phyloP scores from a whole-genome alignment of 225 moss, liverwort and hornwort genomes.

The Bryoerythrophyllum caledonicum region DNA sequence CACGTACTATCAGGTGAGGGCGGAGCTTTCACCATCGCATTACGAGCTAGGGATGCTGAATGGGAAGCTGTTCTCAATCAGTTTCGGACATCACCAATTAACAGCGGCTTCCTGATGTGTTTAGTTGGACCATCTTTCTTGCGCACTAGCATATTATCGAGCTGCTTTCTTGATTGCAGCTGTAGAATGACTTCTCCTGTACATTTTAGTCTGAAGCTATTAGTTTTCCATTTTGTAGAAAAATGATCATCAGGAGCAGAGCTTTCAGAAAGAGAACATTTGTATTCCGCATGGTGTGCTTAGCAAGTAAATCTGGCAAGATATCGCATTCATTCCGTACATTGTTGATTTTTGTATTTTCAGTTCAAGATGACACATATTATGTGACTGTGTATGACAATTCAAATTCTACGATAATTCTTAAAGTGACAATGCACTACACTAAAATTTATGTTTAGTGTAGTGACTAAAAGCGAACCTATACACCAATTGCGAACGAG shows the following conservation, averaged over 20 bases:
- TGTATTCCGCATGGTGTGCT: slow-evolving; percentile 6
- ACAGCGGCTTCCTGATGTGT: not conserved
- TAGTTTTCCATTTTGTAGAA: not conserved
- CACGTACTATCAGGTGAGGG: slow-evolving; percentile 14
- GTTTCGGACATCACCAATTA: not conserved
- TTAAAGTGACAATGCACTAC: too few relatives aligned
- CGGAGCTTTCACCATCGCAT: not conserved
- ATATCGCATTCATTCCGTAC: not conserved
- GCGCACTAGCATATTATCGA: not conserved
- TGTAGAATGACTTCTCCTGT: not conserved
- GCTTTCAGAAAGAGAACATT: not conserved
- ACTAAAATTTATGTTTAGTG: too few relatives aligned
- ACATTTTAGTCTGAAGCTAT: not conserved
- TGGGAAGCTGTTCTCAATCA: not conserved
- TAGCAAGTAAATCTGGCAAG: not conserved
- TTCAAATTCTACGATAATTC: too few relatives aligned
- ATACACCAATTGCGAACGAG: too few relatives aligned
- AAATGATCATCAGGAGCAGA: not conserved
- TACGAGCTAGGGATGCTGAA: not conserved
- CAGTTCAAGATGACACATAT: not conserved
- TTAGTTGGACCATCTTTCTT: not conserved
- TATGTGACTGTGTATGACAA: not conserved
- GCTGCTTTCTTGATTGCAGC: not conserved
- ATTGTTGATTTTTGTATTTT: not conserved
- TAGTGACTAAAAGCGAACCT: too few relatives aligned